Percentiles rank a stretch among this genome's conserved stretches.
Evolutionary conservation across 441 rosid species (phyloP).

Genomic region (Euphorbia schlechtendalii): DNA sequence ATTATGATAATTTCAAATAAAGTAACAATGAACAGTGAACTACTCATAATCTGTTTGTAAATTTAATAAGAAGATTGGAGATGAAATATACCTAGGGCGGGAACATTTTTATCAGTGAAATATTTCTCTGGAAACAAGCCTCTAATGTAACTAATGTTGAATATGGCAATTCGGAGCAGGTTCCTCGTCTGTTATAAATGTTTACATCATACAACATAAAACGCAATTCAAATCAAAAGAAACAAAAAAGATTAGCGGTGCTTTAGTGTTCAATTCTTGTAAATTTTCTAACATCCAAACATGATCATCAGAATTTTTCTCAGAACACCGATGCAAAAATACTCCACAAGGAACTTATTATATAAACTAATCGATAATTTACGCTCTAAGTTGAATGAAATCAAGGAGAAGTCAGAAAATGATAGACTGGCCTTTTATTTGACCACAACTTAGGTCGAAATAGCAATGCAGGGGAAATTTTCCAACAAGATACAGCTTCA

Average conservation of each 20-base stretch:
- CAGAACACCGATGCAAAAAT: not conserved
- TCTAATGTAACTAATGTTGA: constrained; percentile 93
- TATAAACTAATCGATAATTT: not conserved
- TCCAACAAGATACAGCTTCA: not conserved
- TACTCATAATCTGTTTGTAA: not conserved
- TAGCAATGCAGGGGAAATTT: not conserved
- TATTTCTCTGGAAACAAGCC: constrained; percentile 95
- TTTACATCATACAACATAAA: not conserved
- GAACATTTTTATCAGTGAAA: constrained; percentile 90
- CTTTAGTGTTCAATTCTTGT: not conserved
- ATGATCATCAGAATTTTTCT: not conserved
- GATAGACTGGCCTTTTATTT: not conserved
- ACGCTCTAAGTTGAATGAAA: not conserved
- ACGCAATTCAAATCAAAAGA: not conserved
- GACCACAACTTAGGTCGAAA: not conserved
- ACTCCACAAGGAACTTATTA: not conserved
- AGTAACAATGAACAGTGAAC: not conserved
- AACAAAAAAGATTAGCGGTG: not conserved
- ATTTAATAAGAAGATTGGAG: not conserved
- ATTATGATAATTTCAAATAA: constrained; percentile 13
- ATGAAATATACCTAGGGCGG: constrained; percentile 35
- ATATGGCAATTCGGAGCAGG: constrained; percentile 85
- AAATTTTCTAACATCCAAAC: not conserved
- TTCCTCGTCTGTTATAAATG: constrained; percentile 45
- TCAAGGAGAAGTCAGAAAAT: not conserved